Evolutionary conservation across 306 rosid species (phyloP).

Genomic region (Cucurbita moschata): DNA sequence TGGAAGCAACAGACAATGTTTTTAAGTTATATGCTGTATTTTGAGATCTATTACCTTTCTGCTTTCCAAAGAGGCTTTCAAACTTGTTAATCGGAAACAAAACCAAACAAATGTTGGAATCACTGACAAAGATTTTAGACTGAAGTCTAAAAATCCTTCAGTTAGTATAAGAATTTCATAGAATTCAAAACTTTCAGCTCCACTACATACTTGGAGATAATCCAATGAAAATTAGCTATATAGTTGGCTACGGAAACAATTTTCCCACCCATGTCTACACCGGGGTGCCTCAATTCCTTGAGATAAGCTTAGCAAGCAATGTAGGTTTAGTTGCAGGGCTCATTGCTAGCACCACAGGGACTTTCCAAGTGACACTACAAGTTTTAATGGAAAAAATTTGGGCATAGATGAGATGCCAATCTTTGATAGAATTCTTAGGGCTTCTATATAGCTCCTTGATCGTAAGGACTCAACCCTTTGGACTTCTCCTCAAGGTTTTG

Average conservation of each 20-base stretch:
- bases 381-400: slow-evolving; percentile 18
- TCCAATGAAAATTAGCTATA: slow-evolving; percentile 64
- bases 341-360: slow-evolving; percentile 40
- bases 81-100: neutral
- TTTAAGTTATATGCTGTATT: neutral
- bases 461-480: too few relatives aligned
- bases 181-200: slow-evolving; percentile 24
- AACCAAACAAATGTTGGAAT: neutral
- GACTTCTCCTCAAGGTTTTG: too few relatives aligned
- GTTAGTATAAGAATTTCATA: neutral
- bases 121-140: neutral
- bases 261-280: slow-evolving; percentile 66
- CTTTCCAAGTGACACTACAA: slow-evolving; percentile 20
- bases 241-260: slow-evolving; percentile 53
- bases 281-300: slow-evolving; percentile 68
- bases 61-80: neutral
- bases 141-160: neutral
- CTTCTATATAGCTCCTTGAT: slow-evolving; percentile 1
- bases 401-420: slow-evolving; percentile 44
- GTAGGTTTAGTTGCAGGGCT: slow-evolving; percentile 82
- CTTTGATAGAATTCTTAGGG: slow-evolving; percentile 14
- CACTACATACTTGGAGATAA: slow-evolving; percentile 69
- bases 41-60: neutral
- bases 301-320: slow-evolving; percentile 66
- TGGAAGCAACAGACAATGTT: neutral